phyloP scores from a whole-genome alignment of 208 protist species.

The Leishmania amazonensis region DNA sequence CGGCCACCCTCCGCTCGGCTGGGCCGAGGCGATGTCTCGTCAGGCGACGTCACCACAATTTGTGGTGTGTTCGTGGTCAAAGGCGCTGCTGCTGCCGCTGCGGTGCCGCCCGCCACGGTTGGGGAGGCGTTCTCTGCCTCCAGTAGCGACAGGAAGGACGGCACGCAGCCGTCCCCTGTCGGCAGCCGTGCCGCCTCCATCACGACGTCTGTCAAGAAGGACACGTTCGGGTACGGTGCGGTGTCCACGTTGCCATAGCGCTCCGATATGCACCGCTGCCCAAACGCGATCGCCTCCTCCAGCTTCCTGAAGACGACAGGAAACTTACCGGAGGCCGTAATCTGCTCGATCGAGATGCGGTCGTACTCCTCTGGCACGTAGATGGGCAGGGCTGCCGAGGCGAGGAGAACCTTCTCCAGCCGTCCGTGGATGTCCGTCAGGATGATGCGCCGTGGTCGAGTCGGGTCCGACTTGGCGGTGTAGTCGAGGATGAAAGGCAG shows the following conservation, averaged over 20 bases:
- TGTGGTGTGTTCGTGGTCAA: not conserved
- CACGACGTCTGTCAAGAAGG: conserved; percentile 52
- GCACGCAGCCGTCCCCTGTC: conserved; percentile 8
- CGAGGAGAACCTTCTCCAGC: conserved; percentile 52
- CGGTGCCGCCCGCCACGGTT: not conserved
- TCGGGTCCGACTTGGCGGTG: conserved; percentile 23
- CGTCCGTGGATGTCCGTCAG: conserved; percentile 53
- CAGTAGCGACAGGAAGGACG: conserved; percentile 16
- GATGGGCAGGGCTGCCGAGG: conserved; percentile 42
- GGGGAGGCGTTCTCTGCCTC: conserved; percentile 11
- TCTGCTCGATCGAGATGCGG: conserved; percentile 34
- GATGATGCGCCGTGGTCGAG: conserved; percentile 40
- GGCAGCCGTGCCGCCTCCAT: conserved; percentile 38
- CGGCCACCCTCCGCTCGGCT: not conserved
- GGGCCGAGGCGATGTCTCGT: not conserved
- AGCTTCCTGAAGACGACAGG: conserved; percentile 53
- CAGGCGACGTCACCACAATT: conserved; percentile 14
- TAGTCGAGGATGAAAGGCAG: conserved; percentile 36
- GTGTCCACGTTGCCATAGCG: conserved; percentile 54
- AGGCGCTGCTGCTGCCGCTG: not conserved
- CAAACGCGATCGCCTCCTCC: conserved; percentile 47
- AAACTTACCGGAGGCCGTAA: conserved; percentile 40
- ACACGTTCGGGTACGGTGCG: conserved; percentile 53
- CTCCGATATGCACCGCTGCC: conserved; percentile 49
- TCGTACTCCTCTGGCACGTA: conserved; percentile 59